These are phyloP conservation scores for Pterulicium gracile DNA, from an alignment of 1,284 basidiomycete genomes.

Conservation along the genomic window DNA sequence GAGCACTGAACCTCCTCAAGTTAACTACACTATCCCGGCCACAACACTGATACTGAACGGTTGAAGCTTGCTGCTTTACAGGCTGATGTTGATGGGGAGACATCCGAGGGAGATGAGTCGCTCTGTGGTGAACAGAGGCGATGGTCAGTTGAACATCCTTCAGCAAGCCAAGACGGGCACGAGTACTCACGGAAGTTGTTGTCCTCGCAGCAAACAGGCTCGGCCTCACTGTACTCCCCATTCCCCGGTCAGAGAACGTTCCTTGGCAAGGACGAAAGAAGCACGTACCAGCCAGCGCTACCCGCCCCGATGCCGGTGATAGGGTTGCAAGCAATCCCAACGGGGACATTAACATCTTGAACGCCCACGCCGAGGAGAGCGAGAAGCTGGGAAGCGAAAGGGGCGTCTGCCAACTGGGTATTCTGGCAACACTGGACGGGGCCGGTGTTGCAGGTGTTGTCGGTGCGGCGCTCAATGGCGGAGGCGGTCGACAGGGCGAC, in stretches of 20 bases:
- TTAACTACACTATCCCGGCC: no score
- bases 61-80: no score
- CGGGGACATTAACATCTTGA: constrained; percentile 1
- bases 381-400: not conserved
- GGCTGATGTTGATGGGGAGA: constrained; percentile 4
- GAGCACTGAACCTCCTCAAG: no score
- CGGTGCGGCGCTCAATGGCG: constrained; percentile 5
- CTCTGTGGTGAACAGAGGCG: not conserved
- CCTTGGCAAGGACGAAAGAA: no score
- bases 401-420: not conserved
- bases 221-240: not conserved
- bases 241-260: no score
- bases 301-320: constrained; percentile 1
- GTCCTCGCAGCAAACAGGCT: constrained; percentile 8
- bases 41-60: no score
- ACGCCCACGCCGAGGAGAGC: not conserved
- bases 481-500: constrained; percentile 14
- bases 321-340: constrained; percentile 2
- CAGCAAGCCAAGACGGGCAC: not conserved
- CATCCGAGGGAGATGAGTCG: not conserved
- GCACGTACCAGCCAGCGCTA: not conserved
- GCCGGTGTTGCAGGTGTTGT: constrained; percentile 10
- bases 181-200: constrained; percentile 6
- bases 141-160: constrained; percentile 1
- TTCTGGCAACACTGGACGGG: constrained; percentile 12